A percentile compares a stretch with the other conserved stretches of the same genome.
phyloP scores from a whole-genome alignment of 805 yeast species.

The Grigorovia yakushimaensis region DNA sequence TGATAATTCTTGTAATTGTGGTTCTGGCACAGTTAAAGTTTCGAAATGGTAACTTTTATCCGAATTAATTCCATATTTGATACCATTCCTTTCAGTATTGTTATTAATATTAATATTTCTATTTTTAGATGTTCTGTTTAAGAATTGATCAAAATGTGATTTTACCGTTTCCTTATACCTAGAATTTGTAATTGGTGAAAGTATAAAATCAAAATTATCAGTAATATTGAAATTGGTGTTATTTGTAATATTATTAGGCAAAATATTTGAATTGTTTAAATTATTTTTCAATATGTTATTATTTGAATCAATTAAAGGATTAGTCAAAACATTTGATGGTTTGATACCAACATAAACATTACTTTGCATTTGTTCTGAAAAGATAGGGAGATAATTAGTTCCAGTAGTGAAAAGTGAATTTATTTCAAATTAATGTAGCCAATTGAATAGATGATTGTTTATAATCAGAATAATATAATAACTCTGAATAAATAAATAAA shows the following conservation, averaged over 20 bases:
- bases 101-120: neutral
- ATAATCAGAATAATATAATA: too few species aligned
- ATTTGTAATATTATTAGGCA: neutral
- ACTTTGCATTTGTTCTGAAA: constrained; percentile 15
- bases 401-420: neutral
- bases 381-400: neutral
- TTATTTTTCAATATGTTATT: constrained; percentile 1
- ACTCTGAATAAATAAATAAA: neutral
- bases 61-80: neutral
- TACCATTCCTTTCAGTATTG: too few species aligned
- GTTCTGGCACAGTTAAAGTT: constrained; percentile 19
- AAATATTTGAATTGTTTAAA: constrained; percentile 1
- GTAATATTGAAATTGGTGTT: neutral
- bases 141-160: neutral
- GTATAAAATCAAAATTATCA: constrained; percentile 37
- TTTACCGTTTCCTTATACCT: constrained; percentile 36
- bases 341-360: constrained; percentile 39
- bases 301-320: neutral
- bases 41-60: neutral
- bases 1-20: constrained; percentile 27
- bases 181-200: constrained; percentile 46
- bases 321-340: constrained; percentile 1
- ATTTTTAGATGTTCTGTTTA: neutral
- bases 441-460: too few species aligned
- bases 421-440: too few species aligned